A percentile compares a stretch with the other conserved stretches of the same genome.
These are phyloP conservation scores for Fomitopsis palustris DNA, from an alignment of 1,284 basidiomycete genomes.

Conservation along the genomic window DNA sequence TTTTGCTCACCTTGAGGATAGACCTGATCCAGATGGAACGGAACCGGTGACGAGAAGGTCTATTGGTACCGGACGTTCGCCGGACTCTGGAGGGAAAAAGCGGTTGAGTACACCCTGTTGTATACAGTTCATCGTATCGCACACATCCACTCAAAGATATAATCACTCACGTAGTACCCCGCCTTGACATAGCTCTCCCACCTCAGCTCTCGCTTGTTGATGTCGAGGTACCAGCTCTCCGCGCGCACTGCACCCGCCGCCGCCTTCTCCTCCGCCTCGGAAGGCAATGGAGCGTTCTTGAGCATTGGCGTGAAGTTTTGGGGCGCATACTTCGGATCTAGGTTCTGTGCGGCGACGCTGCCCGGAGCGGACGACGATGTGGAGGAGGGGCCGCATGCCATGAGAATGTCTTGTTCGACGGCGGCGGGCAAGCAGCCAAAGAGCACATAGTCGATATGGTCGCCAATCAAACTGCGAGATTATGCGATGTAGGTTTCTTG, in stretches of 20 bases:
- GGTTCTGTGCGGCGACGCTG: constrained; percentile 63
- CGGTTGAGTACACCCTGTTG: constrained; percentile 68
- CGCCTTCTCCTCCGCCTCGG: constrained; percentile 21
- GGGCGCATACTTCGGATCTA: constrained; percentile 55
- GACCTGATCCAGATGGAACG: constrained; percentile 78
- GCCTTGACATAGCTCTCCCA: constrained; percentile 91
- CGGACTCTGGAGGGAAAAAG: constrained; percentile 42
- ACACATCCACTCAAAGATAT: not conserved
- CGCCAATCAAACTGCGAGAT: constrained; percentile 45
- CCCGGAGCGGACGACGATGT: constrained; percentile 17
- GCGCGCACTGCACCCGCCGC: constrained; percentile 38
- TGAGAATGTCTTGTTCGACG: constrained; percentile 81
- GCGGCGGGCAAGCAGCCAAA: constrained; percentile 83
- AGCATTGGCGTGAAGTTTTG: constrained; percentile 52
- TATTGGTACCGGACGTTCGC: constrained; percentile 46
- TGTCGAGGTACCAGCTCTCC: constrained; percentile 68
- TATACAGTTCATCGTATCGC: not conserved
- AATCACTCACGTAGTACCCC: constrained; percentile 61
- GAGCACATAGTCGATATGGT: constrained; percentile 85
- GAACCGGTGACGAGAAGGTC: constrained; percentile 75
- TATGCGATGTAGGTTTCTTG: not conserved
- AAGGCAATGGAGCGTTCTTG: constrained; percentile 20
- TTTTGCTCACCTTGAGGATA: constrained; percentile 63
- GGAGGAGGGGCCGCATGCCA: constrained; percentile 66
- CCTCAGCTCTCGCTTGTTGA: constrained; percentile 63